phyloP scores from a whole-genome alignment of 306 rosid genomes.

The Hylodesmum podocarpum region DNA sequence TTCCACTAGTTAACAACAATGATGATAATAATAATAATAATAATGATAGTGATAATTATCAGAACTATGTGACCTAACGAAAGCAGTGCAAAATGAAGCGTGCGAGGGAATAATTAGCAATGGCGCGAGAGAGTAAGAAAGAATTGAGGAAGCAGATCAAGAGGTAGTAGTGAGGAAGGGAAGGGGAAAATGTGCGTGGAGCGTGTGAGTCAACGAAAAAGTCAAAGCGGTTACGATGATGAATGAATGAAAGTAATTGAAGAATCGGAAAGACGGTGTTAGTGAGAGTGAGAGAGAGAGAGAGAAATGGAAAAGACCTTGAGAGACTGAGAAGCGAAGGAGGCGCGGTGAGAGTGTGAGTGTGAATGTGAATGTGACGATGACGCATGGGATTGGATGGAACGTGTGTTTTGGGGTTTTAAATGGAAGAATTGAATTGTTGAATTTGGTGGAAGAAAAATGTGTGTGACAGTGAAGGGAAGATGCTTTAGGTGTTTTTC shows the following conservation, averaged over 20 bases:
- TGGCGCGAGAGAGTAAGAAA: background rate
- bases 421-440: constrained; percentile 23
- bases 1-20: background rate
- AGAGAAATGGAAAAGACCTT: constrained; percentile 43
- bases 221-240: background rate
- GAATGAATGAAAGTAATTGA: constrained; percentile 6
- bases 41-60: background rate
- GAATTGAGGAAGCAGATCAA: constrained; percentile 48
- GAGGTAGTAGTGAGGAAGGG: constrained; percentile 24
- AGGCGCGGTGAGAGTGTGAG: too few relatives aligned
- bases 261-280: constrained; percentile 3
- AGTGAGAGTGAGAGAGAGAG: constrained; percentile 9
- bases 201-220: constrained; percentile 43
- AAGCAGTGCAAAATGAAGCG: background rate
- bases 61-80: background rate
- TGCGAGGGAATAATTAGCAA: background rate
- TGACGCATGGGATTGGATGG: constrained; percentile 36
- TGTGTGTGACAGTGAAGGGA: background rate
- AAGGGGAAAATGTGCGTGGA: constrained; percentile 22
- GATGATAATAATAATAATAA: background rate
- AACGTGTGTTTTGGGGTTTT: background rate
- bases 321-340: constrained; percentile 43
- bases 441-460: constrained; percentile 22
- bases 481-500: background rate
- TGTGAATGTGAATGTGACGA: constrained; percentile 23